Evolutionary conservation across 352 stramenopile species (phyloP).

Genomic region (Globisporangium parvum): DNA sequence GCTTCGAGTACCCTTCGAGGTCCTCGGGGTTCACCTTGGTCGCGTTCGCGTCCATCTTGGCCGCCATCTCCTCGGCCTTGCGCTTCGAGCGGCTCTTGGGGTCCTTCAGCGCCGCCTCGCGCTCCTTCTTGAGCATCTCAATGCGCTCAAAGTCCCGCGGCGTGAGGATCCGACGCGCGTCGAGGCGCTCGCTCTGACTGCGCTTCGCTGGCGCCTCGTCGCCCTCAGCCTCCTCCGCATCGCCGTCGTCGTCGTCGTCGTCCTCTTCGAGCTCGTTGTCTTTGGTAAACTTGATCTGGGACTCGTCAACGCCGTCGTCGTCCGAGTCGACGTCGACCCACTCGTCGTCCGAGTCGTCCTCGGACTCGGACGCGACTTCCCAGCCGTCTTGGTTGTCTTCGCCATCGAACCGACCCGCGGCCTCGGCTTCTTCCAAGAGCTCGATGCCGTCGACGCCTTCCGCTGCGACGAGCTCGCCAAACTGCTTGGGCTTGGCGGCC

Average conservation of each 20-base stretch:
- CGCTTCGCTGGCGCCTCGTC: conserved; percentile 29
- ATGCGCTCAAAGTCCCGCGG: conserved; percentile 88
- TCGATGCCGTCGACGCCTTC: conserved; percentile 95
- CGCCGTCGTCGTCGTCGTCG: conserved; percentile 31
- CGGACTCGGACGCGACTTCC: conserved; percentile 67
- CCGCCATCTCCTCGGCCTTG: conserved; percentile 70
- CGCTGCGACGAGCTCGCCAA: conserved; percentile 87
- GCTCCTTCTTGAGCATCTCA: conserved; percentile 88
- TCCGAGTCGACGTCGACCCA: conserved; percentile 72
- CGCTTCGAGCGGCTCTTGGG: conserved; percentile 74
- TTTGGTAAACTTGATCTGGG: conserved; percentile 19
- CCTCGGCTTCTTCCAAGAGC: conserved; percentile 85
- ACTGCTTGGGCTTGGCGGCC: conserved; percentile 81
- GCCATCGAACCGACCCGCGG: conserved; percentile 61
- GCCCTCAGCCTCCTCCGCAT: conserved; percentile 33
- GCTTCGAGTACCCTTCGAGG: conserved; percentile 86
- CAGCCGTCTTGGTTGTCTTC: conserved; percentile 83
- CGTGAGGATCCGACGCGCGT: conserved; percentile 84
- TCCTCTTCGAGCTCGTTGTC: conserved; percentile 23
- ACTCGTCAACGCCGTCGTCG: conserved; percentile 22
- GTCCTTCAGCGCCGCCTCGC: conserved; percentile 71
- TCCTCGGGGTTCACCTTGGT: conserved; percentile 75
- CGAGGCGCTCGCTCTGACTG: conserved; percentile 73
- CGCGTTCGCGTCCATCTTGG: conserved; percentile 34
- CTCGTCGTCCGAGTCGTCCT: conserved; percentile 58